These are phyloP conservation scores for Pichia sp. DNA, from an alignment of 1,139 yeast species.

Conservation along the genomic window DNA sequence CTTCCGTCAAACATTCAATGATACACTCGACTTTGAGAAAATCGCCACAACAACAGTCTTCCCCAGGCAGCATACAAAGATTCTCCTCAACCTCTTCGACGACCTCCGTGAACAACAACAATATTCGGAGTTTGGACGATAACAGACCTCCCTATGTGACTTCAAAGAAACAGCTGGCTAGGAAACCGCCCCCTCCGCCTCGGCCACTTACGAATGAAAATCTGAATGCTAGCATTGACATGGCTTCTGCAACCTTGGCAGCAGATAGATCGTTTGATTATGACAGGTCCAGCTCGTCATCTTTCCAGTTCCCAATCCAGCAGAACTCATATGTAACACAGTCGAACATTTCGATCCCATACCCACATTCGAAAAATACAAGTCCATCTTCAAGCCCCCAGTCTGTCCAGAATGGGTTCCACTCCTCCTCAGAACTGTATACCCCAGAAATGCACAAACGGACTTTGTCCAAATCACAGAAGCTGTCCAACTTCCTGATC, in stretches of 20 bases:
- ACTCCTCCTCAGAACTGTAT: not conserved
- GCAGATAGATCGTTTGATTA: not conserved
- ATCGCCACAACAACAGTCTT: not conserved
- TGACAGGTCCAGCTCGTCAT: not conserved
- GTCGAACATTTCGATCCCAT: not conserved
- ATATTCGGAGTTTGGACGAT: too few relatives aligned
- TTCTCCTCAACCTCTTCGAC: not conserved
- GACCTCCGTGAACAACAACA: not conserved
- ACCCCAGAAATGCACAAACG: slow-evolving; percentile 1
- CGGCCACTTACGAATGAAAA: not conserved
- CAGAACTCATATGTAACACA: not conserved
- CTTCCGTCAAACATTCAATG: not conserved
- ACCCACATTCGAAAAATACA: slow-evolving; percentile 3
- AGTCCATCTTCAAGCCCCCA: slow-evolving; percentile 1
- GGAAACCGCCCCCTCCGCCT: slow-evolving; percentile 22
- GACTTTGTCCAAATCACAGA: slow-evolving; percentile 5
- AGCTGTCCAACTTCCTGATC: slow-evolving; percentile 9
- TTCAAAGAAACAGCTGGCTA: not conserved
- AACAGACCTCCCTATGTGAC: not conserved
- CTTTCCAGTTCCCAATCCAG: slow-evolving; percentile 4
- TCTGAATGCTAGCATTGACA: not conserved
- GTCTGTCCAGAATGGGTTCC: not conserved
- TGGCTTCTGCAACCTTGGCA: not conserved
- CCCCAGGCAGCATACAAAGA: not conserved
- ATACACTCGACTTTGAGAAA: not conserved